phyloP scores from a whole-genome alignment of 768 basidiomycete genomes.

The Suillus luteus region DNA sequence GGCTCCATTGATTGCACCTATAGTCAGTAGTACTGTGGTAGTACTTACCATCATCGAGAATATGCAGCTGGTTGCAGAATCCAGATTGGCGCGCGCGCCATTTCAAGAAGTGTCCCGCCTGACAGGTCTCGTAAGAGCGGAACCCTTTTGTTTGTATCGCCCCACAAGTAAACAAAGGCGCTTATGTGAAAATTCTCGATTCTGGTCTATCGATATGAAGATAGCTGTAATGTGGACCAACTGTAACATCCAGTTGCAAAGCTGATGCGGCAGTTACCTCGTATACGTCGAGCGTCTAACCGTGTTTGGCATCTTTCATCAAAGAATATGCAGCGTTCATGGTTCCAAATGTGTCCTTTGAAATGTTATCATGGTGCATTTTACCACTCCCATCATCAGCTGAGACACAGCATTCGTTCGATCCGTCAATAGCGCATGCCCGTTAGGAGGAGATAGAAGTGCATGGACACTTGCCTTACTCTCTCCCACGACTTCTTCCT shows the following conservation, averaged over 20 bases:
- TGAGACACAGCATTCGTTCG: constrained; percentile 1
- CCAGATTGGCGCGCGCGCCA: too few species aligned
- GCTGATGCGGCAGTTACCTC: not conserved
- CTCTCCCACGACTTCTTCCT: not conserved
- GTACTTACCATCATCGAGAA: too few species aligned
- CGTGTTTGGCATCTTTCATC: not conserved
- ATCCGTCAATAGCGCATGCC: not conserved
- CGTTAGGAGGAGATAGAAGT: not conserved
- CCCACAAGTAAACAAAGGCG: too few species aligned
- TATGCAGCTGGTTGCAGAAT: too few species aligned
- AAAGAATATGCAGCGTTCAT: not conserved
- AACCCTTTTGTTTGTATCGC: too few species aligned
- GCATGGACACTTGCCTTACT: not conserved
- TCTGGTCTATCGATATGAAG: too few species aligned
- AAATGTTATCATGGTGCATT: not conserved
- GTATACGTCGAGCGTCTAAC: not conserved
- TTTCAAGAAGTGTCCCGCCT: too few species aligned
- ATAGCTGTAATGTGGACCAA: not conserved
- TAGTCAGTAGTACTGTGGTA: too few species aligned
- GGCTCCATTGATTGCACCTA: too few species aligned
- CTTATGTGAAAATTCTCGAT: too few species aligned
- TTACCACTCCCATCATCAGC: not conserved
- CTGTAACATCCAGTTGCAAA: not conserved
- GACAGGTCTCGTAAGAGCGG: too few species aligned
- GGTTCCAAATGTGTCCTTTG: not conserved